Base-by-base conservation (phyloP, 106 monocot genomes). In the Triglochin maritima region DNA sequence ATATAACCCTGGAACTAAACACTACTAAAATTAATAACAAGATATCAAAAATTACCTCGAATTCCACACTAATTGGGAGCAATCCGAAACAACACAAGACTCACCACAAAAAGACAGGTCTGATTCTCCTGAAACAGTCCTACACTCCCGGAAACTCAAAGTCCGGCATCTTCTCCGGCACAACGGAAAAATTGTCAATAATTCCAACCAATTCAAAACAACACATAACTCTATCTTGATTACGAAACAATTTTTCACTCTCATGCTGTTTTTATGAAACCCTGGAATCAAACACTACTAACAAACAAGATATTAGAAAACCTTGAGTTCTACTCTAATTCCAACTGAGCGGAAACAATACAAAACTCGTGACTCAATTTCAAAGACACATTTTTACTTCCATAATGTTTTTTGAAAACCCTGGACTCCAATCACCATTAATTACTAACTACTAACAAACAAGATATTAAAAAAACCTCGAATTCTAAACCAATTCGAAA, bases 171-270 rank as follows among this genome's bases (percentile, higher is more conserved):
- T 84, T 85, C 51, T 82, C 71, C 6, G 88, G 86, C 2, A 76
- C 54, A 51, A 89, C 77, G 10, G 89, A 84, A 77, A 98, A 98
- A 71, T 98, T 92, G 5, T 80, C 74, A n/a, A n/a, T 4, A 71
- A 60, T 15, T 51, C 7, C n/a, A n/a, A n/a, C n/a, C n/a, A n/a
- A n/a, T n/a, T n/a, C n/a, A n/a, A n/a, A n/a, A n/a, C n/a, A n/a
- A n/a, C n/a, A n/a, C n/a, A n/a, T n/a, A n/a, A n/a, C n/a, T n/a
- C 4, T 5, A 44, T 13, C 43, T 6, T 15, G n/a, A n/a, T n/a
- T n/a, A n/a, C n/a, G n/a, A n/a, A n/a, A 29, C 29, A 29, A 29
- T 29, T 29, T 29, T 29, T 29, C 29, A 29, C 29, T 29, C 29
- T 29, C 29, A 29, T 29, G 1, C 29, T 29, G 29, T 29, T 29